Evolutionary conservation across 148 eudicot species (phyloP).

Genomic region (Pouteria glomerata): DNA sequence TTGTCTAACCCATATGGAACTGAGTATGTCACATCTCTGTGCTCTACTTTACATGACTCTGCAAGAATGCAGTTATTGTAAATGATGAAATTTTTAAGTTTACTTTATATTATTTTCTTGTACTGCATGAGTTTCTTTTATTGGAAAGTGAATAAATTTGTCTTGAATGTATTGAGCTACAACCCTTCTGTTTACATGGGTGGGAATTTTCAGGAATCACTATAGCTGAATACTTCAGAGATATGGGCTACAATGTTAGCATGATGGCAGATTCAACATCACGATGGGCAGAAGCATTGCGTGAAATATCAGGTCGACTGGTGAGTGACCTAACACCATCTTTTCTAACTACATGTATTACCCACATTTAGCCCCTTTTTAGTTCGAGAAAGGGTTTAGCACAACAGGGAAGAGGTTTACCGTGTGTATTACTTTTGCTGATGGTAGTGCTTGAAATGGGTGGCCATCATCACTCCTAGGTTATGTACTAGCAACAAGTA

Average conservation of each 20-base stretch:
- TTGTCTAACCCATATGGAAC: neutral
- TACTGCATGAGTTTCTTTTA: neutral
- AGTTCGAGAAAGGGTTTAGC: neutral
- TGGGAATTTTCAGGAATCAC: conserved; percentile 63
- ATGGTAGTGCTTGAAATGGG: neutral
- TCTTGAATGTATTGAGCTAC: neutral
- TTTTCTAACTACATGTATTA: neutral
- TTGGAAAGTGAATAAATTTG: neutral
- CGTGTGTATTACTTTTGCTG: neutral
- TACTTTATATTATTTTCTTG: neutral
- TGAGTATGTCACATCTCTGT: neutral
- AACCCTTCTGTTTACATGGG: neutral
- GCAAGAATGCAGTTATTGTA: neutral
- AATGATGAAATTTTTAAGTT: neutral
- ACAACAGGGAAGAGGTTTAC: neutral
- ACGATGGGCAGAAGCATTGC: conserved; percentile 99
- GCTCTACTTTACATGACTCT: neutral
- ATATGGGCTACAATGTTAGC: conserved; percentile 99
- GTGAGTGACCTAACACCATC: conserved; percentile 29
- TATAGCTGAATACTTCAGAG: conserved; percentile 96
- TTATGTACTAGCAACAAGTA: neutral
- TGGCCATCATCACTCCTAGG: neutral
- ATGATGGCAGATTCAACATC: conserved; percentile 99
- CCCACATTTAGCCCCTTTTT: neutral
- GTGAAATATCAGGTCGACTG: conserved; percentile 99